Conservation (phyloP, 1,139 yeast genomes). For the Yamadazyma sp. region DNA sequence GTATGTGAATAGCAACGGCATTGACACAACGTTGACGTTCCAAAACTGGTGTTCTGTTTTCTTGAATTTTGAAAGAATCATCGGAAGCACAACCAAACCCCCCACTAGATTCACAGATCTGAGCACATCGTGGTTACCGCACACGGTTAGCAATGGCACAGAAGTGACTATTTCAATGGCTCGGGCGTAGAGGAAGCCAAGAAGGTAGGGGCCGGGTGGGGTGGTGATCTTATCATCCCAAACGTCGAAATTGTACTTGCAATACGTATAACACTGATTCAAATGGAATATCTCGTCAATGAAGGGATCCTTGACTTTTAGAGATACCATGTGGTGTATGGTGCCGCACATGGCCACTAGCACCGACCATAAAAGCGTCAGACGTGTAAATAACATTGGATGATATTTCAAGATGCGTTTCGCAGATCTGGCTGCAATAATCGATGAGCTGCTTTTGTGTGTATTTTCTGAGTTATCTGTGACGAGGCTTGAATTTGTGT, state of each 20-base stretch:
- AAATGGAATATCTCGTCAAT: slow-evolving; percentile 86
- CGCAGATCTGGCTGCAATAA: not conserved
- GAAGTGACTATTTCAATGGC: slow-evolving; percentile 18
- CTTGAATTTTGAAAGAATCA: slow-evolving; percentile 19
- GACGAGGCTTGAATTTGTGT: no score
- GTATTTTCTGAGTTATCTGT: no score
- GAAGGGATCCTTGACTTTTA: slow-evolving; percentile 39
- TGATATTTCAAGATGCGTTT: not conserved
- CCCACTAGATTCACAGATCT: slow-evolving; percentile 66
- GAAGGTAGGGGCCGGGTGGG: slow-evolving; percentile 85
- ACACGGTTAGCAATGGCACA: slow-evolving; percentile 18
- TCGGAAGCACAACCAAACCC: slow-evolving; percentile 55
- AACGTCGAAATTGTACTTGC: slow-evolving; percentile 53
- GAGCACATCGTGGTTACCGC: slow-evolving; percentile 42
- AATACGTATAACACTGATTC: slow-evolving; percentile 71
- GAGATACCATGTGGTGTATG: slow-evolving; percentile 18
- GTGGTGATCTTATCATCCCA: slow-evolving; percentile 96
- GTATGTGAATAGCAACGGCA: slow-evolving; percentile 74
- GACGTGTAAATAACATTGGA: slow-evolving; percentile 1
- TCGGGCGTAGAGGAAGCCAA: slow-evolving; percentile 55
- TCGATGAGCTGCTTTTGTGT: not conserved
- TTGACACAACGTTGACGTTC: slow-evolving; percentile 49
- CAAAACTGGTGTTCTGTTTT: slow-evolving; percentile 38
- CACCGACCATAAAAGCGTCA: not conserved
- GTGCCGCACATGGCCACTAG: slow-evolving; percentile 14